Base-by-base conservation (phyloP, 139 green algal genomes). In the Zygnema cylindricum region DNA sequence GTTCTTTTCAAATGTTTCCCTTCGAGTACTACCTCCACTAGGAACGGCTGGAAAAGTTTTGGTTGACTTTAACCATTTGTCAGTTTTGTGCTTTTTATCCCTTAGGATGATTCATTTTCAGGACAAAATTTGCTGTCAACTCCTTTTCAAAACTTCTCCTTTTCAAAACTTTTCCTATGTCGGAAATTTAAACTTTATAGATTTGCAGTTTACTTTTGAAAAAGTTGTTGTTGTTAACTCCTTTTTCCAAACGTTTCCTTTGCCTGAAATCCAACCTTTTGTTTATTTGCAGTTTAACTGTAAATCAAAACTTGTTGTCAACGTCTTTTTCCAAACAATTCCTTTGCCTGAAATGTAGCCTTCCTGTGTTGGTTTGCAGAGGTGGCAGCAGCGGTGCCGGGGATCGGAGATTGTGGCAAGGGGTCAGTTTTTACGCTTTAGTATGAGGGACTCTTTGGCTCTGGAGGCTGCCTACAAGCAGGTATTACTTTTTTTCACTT, bases 401-500 rank as follows among this genome's bases (percentile, higher is more conserved):
- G n/a, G 25, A 0, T 32, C 23, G 3, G 82, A 85, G 33, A 43
- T 88, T 11, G 86, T 57, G 0, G 36, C n/a, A 2, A 11, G 33
- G 2, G 78, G 81, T 0, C 76, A 91, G 23, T 91, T 55, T n/a
- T 40, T 91, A 54, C 79, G 86, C 32, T 91, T 88, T 41, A 88
- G 86, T 43, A 40, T 55, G 1, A 39, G 35, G 41, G 86, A 91
- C 43, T 91, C 86, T 57, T n/a, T 41, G 16, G 79, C 86, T 32
- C 69, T 91, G 33, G 86, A 91, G 77, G 82, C 79, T 35, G 86
- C 86, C 32, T 91, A 77, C 77, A 76, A 90, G 32, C 16, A 81
- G 86, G 86, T n/a, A n/a, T n/a, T n/a, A n/a, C n/a, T n/a, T n/a
- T n/a, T n/a, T n/a, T n/a, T n/a, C n/a, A n/a, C n/a, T n/a, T n/a